phyloP scores from a whole-genome alignment of 371 early-diverging fungal species.

The Rhizoclosmatium hyalinum region DNA sequence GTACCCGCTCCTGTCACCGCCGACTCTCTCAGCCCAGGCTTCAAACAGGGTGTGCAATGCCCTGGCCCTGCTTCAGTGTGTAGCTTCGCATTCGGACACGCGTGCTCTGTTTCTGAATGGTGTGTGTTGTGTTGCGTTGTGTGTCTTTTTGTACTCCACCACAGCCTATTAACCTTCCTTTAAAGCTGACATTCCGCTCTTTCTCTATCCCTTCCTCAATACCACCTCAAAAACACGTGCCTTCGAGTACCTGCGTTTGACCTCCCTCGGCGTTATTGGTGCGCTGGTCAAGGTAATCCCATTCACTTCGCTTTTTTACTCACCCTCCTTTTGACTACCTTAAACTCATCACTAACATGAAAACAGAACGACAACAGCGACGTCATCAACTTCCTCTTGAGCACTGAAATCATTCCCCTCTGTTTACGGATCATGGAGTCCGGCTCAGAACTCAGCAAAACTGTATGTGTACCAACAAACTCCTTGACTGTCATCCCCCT shows the following conservation, averaged over 20 bases:
- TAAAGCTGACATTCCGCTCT: constrained; percentile 91
- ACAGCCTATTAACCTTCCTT: neutral
- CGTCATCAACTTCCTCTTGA: constrained; percentile 92
- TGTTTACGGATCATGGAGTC: constrained; percentile 98
- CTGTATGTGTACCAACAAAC: constrained; percentile 57
- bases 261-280: constrained; percentile 94
- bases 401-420: constrained; percentile 98
- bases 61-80: constrained; percentile 92
- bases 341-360: neutral
- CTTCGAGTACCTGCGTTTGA: constrained; percentile 93
- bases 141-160: neutral
- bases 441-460: constrained; percentile 95
- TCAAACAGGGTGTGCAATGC: constrained; percentile 97
- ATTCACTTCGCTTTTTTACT: neutral
- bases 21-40: constrained; percentile 83
- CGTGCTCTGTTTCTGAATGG: constrained; percentile 82
- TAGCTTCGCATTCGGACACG: constrained; percentile 94
- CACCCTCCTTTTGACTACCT: neutral
- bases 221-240: constrained; percentile 93
- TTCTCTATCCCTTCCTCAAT: constrained; percentile 97
- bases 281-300: constrained; percentile 90
- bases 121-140: constrained; percentile 17
- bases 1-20: constrained; percentile 89
- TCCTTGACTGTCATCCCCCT: neutral
- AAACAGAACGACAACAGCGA: constrained; percentile 90